Base-by-base conservation (phyloP, 2,329 filamentous ascomycete genomes). In the Calonectria leucothoes region DNA sequence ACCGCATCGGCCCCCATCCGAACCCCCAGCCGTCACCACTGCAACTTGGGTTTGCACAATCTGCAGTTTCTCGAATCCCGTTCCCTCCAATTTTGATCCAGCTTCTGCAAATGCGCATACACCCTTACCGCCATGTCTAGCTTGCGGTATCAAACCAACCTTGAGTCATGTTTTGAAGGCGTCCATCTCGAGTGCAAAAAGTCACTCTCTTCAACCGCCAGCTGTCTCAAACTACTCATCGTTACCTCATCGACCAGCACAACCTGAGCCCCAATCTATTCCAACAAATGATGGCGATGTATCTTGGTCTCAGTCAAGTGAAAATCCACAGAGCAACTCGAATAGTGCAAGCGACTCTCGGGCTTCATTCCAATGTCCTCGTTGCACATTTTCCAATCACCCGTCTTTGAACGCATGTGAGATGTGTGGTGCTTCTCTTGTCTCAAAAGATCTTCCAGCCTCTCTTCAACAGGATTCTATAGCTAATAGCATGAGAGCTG, bases 31-130 rank as follows among this genome's bases (percentile, higher is more conserved):
- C 17, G 83, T 87, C 17, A 89, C 88, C 76, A 90, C 88, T 73
- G 95, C 94, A 7, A 98, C 95, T 5, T 98, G 96, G 96, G 93
- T 98, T 25, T 98, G 96, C 86, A 94, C 94, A 2, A 98, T 98
- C 80, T 98, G 96, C 88, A 96, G 94, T 78, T 97, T 98, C 82
- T 96, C 96, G 12, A 98, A 98, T 81, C 93, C 95, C 0, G 92
- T 98, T 1, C 96, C 97, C 0, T 94, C 94, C 45, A 98, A 98
- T 83, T 98, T 98, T 82, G 96, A 98, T 80, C 94, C 95, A 0
- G 89, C 93, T 1, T 93, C 93, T 3, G 95, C 95, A 11, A 97
- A 91, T 74, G 91, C 93, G 25, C 92, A 95, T 75, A 98, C 94
- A 6, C 93, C 93, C 11, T 86, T 98, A 27, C 94, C 96, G 4